Evolutionary conservation across 805 yeast species (phyloP).

Genomic region (Lipomyces yamanashiensis): DNA sequence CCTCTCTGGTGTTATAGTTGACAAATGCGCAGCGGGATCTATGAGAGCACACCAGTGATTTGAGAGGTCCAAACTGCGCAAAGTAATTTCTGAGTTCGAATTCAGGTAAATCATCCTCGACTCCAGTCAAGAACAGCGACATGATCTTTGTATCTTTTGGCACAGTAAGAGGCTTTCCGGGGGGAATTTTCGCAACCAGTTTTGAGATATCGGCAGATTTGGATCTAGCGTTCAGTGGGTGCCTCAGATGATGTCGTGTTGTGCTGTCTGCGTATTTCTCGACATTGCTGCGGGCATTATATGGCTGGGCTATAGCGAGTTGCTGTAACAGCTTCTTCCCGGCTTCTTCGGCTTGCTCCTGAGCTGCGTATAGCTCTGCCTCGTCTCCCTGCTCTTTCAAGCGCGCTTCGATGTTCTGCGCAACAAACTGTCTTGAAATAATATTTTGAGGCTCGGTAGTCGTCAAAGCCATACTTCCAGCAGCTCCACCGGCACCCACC

Average conservation of each 20-base stretch:
- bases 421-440: conserved; percentile 60
- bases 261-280: conserved; percentile 28
- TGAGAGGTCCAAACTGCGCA: conserved; percentile 53
- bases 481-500: conserved; percentile 53
- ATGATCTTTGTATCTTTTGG: conserved; percentile 53
- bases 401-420: conserved; percentile 53
- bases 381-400: conserved; percentile 40
- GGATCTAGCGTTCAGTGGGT: conserved; percentile 24
- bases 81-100: conserved; percentile 60
- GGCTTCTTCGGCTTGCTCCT: conserved; percentile 46
- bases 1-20: conserved; percentile 53
- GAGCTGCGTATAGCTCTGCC: conserved; percentile 33
- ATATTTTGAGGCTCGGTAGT: conserved; percentile 55
- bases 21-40: conserved; percentile 68
- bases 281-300: conserved; percentile 37
- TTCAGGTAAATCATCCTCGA: conserved; percentile 68
- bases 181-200: conserved; percentile 65
- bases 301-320: conserved; percentile 48
- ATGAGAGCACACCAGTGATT: conserved; percentile 58
- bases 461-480: conserved; percentile 37
- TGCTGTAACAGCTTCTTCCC: conserved; percentile 60
- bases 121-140: conserved; percentile 76
- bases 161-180: conserved; percentile 43
- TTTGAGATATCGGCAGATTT: conserved; percentile 40
- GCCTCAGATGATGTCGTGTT: conserved; percentile 10